Percentiles rank a stretch among this genome's conserved stretches.
Evolutionary conservation across 2,329 filamentous ascomycete genomes (phyloP).

Genomic region (Lasiodiplodia hormozganensis): DNA sequence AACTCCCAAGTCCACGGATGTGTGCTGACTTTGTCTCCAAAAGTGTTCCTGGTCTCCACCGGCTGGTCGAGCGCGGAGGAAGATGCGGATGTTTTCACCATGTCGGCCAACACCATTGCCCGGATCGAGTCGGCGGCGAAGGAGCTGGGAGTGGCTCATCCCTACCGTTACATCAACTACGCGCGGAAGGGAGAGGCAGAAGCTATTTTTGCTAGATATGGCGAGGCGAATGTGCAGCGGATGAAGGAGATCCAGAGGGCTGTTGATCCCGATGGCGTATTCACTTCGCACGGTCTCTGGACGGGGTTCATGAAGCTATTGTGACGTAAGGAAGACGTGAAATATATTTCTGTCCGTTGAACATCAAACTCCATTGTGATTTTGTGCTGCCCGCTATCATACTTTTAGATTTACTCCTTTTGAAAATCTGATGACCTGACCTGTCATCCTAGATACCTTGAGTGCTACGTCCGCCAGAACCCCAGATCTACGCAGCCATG

Average conservation of each 20-base stretch:
- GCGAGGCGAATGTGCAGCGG: constrained; percentile 29
- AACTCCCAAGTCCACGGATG: neutral
- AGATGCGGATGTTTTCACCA: neutral
- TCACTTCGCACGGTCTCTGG: constrained; percentile 23
- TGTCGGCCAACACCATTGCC: neutral
- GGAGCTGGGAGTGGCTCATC: neutral
- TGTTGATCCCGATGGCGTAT: constrained; percentile 34
- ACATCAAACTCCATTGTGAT: too few relatives aligned
- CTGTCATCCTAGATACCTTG: too few relatives aligned
- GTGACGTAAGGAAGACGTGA: neutral
- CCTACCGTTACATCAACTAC: constrained; percentile 20
- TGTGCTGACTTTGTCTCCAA: neutral
- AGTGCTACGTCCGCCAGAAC: too few relatives aligned
- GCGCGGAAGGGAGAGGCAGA: neutral
- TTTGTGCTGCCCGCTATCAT: too few relatives aligned
- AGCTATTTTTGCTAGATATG: constrained; percentile 36
- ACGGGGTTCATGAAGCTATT: neutral
- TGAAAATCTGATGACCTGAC: too few relatives aligned
- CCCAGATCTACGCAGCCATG: too few relatives aligned
- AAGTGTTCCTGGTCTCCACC: neutral
- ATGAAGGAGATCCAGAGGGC: constrained; percentile 26
- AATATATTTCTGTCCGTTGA: too few relatives aligned
- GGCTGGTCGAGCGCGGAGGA: neutral
- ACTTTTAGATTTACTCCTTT: too few relatives aligned
- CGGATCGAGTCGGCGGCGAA: neutral